Percentiles rank a stretch among this genome's conserved stretches.
Conservation (phyloP, 257 asterid species). For the Gardenia jasminoides region DNA sequence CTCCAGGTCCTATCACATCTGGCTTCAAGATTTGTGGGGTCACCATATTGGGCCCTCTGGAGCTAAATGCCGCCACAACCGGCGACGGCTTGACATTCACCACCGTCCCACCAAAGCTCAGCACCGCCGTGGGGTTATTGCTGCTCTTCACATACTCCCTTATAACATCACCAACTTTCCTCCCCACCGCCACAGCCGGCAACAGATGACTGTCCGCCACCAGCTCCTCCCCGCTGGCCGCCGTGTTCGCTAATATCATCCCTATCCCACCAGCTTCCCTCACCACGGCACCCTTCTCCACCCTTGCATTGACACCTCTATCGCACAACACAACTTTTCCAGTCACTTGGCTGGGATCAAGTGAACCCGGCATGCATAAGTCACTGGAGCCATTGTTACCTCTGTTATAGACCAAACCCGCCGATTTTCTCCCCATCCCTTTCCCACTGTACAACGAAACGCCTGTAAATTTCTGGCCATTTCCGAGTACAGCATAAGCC, state of each 20-base stretch:
- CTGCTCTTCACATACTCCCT: conserved; percentile 28
- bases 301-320: conserved; percentile 44
- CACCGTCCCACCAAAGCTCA: conserved; percentile 47
- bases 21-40: conserved; percentile 53
- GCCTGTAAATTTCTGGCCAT: conserved; percentile 29
- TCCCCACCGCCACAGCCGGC: conserved; percentile 52
- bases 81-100: conserved; percentile 54
- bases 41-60: conserved; percentile 47
- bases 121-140: conserved; percentile 39
- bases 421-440: conserved; percentile 26
- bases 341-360: conserved; percentile 30
- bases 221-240: conserved; percentile 43
- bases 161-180: conserved; percentile 28
- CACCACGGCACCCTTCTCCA: conserved; percentile 47
- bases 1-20: conserved; percentile 55
- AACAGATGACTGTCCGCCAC: conserved; percentile 49
- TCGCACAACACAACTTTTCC: conserved; percentile 50
- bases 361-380: conserved; percentile 41
- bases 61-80: conserved; percentile 52
- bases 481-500: conserved; percentile 36
- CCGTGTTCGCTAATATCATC: conserved; percentile 50
- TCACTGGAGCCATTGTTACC: conserved; percentile 23
- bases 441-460: conserved; percentile 44
- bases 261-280: conserved; percentile 50
- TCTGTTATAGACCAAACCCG: conserved; percentile 27